phyloP scores from a whole-genome alignment of 768 basidiomycete genomes.

The Phallus indusiatus region DNA sequence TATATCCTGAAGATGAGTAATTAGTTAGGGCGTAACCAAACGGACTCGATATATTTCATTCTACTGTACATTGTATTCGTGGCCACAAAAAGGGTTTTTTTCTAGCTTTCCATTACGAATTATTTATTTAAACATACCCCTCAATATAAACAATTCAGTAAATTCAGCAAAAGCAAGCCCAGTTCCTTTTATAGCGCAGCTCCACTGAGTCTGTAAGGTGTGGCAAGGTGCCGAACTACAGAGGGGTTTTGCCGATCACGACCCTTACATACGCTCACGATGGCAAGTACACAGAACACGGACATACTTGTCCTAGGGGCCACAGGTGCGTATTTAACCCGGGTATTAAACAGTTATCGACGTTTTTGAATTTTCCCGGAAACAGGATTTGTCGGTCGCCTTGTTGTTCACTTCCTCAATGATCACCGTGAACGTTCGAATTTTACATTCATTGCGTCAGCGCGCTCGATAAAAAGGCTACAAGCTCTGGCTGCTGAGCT shows the following conservation, averaged over 20 bases:
- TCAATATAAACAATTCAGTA: no score
- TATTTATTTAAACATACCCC: no score
- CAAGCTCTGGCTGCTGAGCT: constrained; percentile 40
- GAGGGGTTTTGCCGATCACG: no score
- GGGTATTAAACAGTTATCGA: not conserved
- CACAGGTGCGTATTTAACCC: constrained; percentile 30
- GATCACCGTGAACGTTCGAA: constrained; percentile 45
- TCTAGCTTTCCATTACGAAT: no score
- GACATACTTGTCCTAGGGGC: constrained; percentile 69
- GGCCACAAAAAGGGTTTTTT: no score
- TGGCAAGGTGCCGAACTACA: no score
- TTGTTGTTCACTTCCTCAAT: constrained; percentile 58
- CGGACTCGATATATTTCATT: not conserved
- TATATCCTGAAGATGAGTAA: not conserved
- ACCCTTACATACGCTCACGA: not conserved
- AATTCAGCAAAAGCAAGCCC: no score
- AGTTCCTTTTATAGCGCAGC: no score
- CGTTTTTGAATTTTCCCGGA: not conserved
- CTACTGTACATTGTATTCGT: not conserved
- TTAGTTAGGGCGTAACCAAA: not conserved
- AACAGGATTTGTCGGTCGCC: constrained; percentile 58
- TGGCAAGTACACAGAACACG: not conserved
- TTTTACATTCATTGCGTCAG: constrained; percentile 65
- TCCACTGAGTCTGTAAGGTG: no score
- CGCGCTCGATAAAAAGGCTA: constrained; percentile 57